phyloP scores from a whole-genome alignment of 2,329 filamentous ascomycete species.

The Paraphoma sp. region DNA sequence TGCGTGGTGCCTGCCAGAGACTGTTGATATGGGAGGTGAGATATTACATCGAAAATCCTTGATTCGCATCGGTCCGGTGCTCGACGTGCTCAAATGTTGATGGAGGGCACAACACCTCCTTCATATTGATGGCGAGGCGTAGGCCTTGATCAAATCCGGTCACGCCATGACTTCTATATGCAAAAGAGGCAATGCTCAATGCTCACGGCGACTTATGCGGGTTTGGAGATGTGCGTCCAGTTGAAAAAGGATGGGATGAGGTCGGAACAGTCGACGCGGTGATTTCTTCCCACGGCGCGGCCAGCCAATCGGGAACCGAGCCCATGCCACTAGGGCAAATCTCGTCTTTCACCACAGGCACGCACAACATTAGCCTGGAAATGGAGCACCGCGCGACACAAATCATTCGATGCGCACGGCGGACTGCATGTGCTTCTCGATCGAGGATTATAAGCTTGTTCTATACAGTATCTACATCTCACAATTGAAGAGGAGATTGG shows the following conservation, averaged over 20 bases:
- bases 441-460: neutral
- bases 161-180: too few relatives aligned
- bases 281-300: constrained; percentile 6
- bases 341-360: constrained; percentile 12
- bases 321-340: constrained; percentile 8
- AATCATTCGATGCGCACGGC: too few relatives aligned
- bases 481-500: constrained; percentile 1
- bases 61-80: too few relatives aligned
- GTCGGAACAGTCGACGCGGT: constrained; percentile 10
- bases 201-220: too few relatives aligned
- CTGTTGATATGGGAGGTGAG: too few relatives aligned
- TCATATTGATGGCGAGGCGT: too few relatives aligned
- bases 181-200: neutral
- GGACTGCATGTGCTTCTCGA: neutral
- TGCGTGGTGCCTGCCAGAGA: too few relatives aligned
- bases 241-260: constrained; percentile 10
- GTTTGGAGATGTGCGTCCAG: neutral
- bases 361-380: constrained; percentile 13
- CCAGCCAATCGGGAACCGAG: constrained; percentile 16
- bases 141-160: too few relatives aligned
- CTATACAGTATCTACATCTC: constrained; percentile 15
- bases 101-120: too few relatives aligned
- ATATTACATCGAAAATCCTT: too few relatives aligned
- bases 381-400: too few relatives aligned
- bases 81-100: too few relatives aligned